Evolutionary conservation across 441 rosid species (phyloP), one percentile per base, ranked within the genome.

Genomic region (Pelargonium fulgidum): DNA sequence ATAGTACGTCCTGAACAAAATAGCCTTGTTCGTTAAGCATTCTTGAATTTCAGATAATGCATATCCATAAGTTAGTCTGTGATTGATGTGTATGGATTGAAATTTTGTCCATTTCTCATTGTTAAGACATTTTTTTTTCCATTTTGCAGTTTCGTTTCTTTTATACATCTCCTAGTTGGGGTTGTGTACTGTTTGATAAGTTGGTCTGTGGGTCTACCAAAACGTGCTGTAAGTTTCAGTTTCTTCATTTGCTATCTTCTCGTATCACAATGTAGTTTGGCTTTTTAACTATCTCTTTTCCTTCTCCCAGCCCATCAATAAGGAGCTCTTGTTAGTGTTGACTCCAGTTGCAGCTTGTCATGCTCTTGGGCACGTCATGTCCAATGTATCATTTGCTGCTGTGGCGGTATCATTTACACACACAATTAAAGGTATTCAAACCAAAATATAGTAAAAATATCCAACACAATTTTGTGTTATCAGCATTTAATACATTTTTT

Each of bases 311-410:
- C 39, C 39, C 7, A 33, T 47, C 3, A 47, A 84, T 56, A 79
- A 75, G 79, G 85, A 85, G 70, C 86, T 81, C 64, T 71, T 85
- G 79, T 9, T 16, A 54, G 44, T 87, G 56, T 52, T 87, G 80
- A 85, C 85, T 26, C 89, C 92, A 0, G 87, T 87, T 72, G 87
- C 87, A 48, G 64, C 81, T 77, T 87, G 88, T 47, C 89, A 85
- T 56, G 88, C 89, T 67, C 88, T 85, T 33, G 92, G 92, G 61
- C 92, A 85, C 74, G 92, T 85, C 77, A 87, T 81, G 85, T 84
- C 88, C 72, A 83, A 87, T 72, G 88, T 87, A 14, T 87, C 87
- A 61, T 87, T 84, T 76, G 92, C 89, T 9, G 81, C 92, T 65
- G 92, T 87, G 75, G 89, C 92, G 1, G 89, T 85, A 16, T 85